Base-by-base conservation (phyloP, 1,284 basidiomycete genomes). In the Ceratobasidium sp. region DNA sequence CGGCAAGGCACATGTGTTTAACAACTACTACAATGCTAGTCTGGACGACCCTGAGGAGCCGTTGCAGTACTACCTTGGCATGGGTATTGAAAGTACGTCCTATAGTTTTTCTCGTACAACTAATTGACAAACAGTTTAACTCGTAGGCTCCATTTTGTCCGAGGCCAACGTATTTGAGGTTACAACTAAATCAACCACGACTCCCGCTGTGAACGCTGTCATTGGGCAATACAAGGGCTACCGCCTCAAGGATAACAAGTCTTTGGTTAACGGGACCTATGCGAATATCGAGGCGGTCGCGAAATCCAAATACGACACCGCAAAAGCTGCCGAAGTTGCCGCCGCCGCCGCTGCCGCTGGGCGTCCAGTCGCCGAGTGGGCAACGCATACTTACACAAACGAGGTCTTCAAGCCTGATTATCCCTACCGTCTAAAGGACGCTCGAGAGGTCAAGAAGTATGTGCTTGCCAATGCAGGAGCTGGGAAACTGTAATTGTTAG, bases 271-370 rank as follows among this genome's bases (percentile, higher is more conserved):
- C 31, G 74, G 74, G 7, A 61, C 61, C 0, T 76, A 65, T 51
- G 64, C 74, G 15, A 26, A 76, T 33, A 45, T 76, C 74, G 74
- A 76, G 56, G 74, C 74, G n/a, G 74, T 76, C 2, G 74, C 74
- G 42, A 76, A 76, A 60, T 58, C 63, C 37, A 76, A 76, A 20
- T 76, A 76, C 56, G 74, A 76, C 42, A 67, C 64, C 28, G 74
- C 74, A 2, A 76, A 76, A 58, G 74, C 74, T 7, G 74, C 74
- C 39, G 74, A 76, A 31, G 53, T 76, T 45, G 51, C 74, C n/a
- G 74, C 74, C 5, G 74, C 74, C 56, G 74, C 74, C 3, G 74
- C 74, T 45, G n/a, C n/a, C n/a, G 74, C 74, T n/a, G 74, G 74
- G 23, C 74, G 74, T 26, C 60, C 74, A 3, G 74, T 76, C 26